Percentiles rank a stretch among this genome's conserved stretches.
phyloP scores from a whole-genome alignment of 176 grass and related monocot species.

The Panicum miliaceum region DNA sequence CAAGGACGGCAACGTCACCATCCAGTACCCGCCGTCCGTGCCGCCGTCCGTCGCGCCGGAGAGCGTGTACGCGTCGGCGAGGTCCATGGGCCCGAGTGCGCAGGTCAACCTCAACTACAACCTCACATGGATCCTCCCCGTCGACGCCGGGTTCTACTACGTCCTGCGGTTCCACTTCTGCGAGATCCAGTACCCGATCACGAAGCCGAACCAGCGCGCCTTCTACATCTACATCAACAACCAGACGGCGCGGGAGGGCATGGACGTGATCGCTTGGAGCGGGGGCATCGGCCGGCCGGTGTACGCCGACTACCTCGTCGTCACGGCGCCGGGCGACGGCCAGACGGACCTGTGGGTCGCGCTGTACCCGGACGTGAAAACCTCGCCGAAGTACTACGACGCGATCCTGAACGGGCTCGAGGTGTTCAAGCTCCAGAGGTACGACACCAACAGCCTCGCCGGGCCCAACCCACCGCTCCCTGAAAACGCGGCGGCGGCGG shows the following conservation, averaged over 20 bases:
- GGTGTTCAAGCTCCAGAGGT: constrained; percentile 58
- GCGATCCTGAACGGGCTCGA: constrained; percentile 56
- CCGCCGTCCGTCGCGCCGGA: constrained; percentile 40
- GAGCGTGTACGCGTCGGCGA: constrained; percentile 46
- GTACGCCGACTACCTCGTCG: constrained; percentile 44
- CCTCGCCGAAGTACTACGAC: constrained; percentile 43
- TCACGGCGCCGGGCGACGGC: background rate
- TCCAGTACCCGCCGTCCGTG: constrained; percentile 25
- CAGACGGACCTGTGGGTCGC: constrained; percentile 54
- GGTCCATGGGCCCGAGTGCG: constrained; percentile 47
- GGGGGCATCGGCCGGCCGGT: constrained; percentile 20
- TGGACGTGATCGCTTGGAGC: constrained; percentile 35
- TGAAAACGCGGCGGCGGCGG: too few relatives aligned
- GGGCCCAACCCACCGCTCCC: constrained; percentile 23
- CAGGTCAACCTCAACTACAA: constrained; percentile 57
- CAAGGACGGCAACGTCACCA: constrained; percentile 47
- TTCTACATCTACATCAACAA: constrained; percentile 60
- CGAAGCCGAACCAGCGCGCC: constrained; percentile 28
- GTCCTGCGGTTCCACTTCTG: constrained; percentile 55
- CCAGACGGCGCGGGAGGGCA: constrained; percentile 27
- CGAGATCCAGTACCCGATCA: constrained; percentile 62
- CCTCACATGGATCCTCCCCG: constrained; percentile 52
- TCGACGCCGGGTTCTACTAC: constrained; percentile 60
- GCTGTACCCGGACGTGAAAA: constrained; percentile 36
- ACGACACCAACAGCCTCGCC: constrained; percentile 40